A percentile compares a stretch with the other conserved stretches of the same genome.
Evolutionary conservation across 345 rosid genomes (phyloP).

Genomic region (Boechera retrofracta): DNA sequence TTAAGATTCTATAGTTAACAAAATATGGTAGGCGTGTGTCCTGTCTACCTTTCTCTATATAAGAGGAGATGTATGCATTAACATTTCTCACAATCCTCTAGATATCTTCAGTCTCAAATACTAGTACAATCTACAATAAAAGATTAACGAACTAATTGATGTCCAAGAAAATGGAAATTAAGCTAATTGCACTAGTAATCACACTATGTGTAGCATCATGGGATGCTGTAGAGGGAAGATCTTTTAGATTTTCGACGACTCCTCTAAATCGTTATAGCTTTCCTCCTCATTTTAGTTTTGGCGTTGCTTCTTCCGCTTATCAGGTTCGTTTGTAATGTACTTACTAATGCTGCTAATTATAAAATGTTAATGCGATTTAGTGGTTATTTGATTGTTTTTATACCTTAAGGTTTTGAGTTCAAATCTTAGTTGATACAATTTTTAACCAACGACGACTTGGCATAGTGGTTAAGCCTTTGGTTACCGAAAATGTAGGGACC

Average conservation of each 20-base stretch:
- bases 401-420: too few relatives aligned
- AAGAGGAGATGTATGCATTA: neutral
- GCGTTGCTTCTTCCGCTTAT: slow-evolving; percentile 48
- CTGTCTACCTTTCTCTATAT: neutral
- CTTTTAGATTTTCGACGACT: slow-evolving; percentile 8
- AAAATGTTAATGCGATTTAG: too few relatives aligned
- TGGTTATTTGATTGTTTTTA: too few relatives aligned
- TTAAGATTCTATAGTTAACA: neutral
- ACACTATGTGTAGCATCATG: slow-evolving; percentile 22
- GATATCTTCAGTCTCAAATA: too few relatives aligned
- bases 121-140: neutral
- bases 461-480: too few relatives aligned
- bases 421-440: too few relatives aligned
- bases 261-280: slow-evolving; percentile 38
- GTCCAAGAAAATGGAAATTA: slow-evolving; percentile 6
- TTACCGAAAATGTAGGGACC: too few relatives aligned
- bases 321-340: slow-evolving; percentile 37
- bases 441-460: too few relatives aligned
- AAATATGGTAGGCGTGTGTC: neutral
- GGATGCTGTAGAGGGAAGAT: slow-evolving; percentile 29
- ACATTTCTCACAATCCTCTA: neutral
- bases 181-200: slow-evolving; percentile 18
- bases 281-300: slow-evolving; percentile 44
- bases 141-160: neutral
- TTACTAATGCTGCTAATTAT: too few relatives aligned